Evolutionary conservation across 1,139 yeast genomes (phyloP).

Genomic region (Kodamaea fungicola): DNA sequence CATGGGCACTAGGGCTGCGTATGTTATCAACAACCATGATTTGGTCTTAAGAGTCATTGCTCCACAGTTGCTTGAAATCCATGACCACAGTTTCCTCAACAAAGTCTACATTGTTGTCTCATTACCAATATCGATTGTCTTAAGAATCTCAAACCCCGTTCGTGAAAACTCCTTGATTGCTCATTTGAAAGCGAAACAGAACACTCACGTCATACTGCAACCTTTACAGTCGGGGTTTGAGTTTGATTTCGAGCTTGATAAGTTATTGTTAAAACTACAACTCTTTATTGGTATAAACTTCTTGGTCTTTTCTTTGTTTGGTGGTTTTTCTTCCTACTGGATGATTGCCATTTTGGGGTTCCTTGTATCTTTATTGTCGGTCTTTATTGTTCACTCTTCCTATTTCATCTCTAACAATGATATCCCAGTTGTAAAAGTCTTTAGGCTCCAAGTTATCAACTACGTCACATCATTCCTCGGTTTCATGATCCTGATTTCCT

Average conservation of each 20-base stretch:
- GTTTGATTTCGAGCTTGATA: slow-evolving; percentile 19
- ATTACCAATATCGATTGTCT: slow-evolving; percentile 41
- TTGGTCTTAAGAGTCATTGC: slow-evolving; percentile 7
- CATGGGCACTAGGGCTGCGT: neutral
- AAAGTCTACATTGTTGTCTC: slow-evolving; percentile 27
- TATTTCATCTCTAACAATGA: slow-evolving; percentile 4
- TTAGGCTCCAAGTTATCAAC: slow-evolving; percentile 20
- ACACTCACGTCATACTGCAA: neutral
- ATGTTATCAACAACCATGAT: neutral
- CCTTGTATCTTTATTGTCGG: neutral
- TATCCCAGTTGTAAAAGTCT: slow-evolving; percentile 3
- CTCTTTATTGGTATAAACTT: slow-evolving; percentile 17
- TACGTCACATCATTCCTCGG: slow-evolving; percentile 49
- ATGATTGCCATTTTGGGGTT: slow-evolving; percentile 5
- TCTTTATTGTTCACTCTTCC: slow-evolving; percentile 3
- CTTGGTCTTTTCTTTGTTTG: slow-evolving; percentile 10
- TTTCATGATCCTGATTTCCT: slow-evolving; percentile 62
- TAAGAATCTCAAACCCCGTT: slow-evolving; percentile 51
- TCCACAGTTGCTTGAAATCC: slow-evolving; percentile 13
- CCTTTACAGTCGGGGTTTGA: slow-evolving; percentile 3
- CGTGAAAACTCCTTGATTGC: slow-evolving; percentile 17
- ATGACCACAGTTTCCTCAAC: slow-evolving; percentile 7
- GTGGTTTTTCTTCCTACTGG: slow-evolving; percentile 13
- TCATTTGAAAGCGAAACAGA: slow-evolving; percentile 4
- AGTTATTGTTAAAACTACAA: slow-evolving; percentile 18